These are phyloP conservation scores for Colletotrichum sp. DNA, from an alignment of 2,329 filamentous ascomycete genomes.

Conservation along the genomic window DNA sequence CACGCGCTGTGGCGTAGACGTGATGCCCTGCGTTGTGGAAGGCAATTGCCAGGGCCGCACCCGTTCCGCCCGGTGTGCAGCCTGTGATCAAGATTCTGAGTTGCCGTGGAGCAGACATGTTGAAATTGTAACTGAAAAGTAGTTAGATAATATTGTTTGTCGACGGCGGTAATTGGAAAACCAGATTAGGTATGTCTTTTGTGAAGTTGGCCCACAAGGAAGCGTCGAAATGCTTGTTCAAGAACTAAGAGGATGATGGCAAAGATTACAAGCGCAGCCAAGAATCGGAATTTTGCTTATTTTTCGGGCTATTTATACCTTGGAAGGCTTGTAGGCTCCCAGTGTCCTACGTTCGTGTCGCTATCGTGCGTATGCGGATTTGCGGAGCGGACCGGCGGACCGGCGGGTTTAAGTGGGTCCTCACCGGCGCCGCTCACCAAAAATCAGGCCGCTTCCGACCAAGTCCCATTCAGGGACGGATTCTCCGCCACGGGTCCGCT, in stretches of 20 bases:
- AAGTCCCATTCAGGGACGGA: background rate
- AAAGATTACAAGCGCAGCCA: background rate
- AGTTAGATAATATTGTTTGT: background rate
- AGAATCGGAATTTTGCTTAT: rapidly evolving
- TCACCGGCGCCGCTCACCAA: background rate
- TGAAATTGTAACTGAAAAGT: background rate
- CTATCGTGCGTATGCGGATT: background rate
- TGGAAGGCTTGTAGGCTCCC: background rate
- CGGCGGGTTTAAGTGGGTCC: background rate
- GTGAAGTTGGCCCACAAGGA: background rate
- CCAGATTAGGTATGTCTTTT: rapidly evolving
- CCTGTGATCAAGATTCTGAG: conserved; percentile 28
- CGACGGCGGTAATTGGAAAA: background rate
- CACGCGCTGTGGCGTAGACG: conserved; percentile 37
- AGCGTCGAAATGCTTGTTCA: background rate
- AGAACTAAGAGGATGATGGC: background rate
- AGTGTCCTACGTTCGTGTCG: no score
- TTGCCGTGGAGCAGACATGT: background rate
- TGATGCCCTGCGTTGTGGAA: conserved; percentile 29
- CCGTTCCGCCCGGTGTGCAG: conserved; percentile 32
- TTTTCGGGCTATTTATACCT: background rate
- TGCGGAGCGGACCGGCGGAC: background rate
- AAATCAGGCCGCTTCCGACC: background rate
- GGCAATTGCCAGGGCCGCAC: conserved; percentile 26
- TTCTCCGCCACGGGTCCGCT: background rate